These are phyloP conservation scores for Mycena latifolia DNA, from an alignment of 768 basidiomycete genomes.

Conservation along the genomic window DNA sequence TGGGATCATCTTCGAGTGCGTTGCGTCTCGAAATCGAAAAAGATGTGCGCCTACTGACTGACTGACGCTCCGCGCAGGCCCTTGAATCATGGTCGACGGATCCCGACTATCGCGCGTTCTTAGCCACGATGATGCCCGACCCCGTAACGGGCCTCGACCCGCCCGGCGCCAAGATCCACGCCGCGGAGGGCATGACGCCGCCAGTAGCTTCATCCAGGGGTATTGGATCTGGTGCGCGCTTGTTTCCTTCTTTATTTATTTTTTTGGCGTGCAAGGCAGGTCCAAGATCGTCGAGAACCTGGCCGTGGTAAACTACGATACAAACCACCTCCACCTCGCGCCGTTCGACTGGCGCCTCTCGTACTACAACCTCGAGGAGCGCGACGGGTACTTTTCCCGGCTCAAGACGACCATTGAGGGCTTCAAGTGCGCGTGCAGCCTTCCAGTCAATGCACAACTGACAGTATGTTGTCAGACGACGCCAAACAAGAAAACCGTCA, in stretches of 20 bases:
- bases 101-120: conserved; percentile 87
- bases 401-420: conserved; percentile 87
- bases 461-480: conserved; percentile 56
- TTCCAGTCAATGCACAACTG: not conserved
- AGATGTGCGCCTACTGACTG: not conserved
- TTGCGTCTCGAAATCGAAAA: conserved; percentile 14
- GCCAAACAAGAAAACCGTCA: conserved; percentile 84
- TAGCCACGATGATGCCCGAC: conserved; percentile 91
- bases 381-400: conserved; percentile 90
- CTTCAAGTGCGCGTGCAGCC: conserved; percentile 65
- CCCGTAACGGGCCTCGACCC: conserved; percentile 93
- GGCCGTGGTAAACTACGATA: conserved; percentile 94
- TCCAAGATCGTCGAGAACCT: conserved; percentile 95
- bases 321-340: conserved; percentile 86
- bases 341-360: conserved; percentile 90
- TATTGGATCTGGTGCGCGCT: conserved; percentile 94
- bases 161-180: conserved; percentile 85
- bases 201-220: conserved; percentile 87
- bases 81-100: conserved; percentile 95
- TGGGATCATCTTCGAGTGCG: conserved; percentile 88
- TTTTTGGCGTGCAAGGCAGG: conserved; percentile 54
- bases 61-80: conserved; percentile 57
- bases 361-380: conserved; percentile 91
- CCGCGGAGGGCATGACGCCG: conserved; percentile 95
- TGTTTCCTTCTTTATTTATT: conserved; percentile 4